Evolutionary conservation across 2,329 filamentous ascomycete species (phyloP).

Genomic region (Cordyceps javanica): DNA sequence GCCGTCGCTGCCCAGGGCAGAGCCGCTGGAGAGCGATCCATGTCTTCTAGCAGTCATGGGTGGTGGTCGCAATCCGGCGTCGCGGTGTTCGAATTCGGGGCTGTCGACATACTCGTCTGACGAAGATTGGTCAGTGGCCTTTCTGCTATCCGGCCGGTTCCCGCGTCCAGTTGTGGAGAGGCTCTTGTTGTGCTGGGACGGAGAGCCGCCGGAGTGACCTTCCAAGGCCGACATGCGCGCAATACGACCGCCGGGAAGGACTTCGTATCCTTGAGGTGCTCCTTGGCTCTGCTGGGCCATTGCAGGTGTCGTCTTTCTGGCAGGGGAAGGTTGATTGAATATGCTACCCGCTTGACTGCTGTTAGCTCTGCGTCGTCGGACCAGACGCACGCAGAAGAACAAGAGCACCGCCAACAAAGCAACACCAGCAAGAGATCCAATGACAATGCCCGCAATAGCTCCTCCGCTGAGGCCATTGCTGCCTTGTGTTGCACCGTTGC

Average conservation of each 20-base stretch:
- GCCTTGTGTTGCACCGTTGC: conserved; percentile 20
- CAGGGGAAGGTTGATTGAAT: conserved; percentile 84
- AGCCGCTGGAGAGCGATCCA: conserved; percentile 85
- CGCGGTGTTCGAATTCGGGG: conserved; percentile 59
- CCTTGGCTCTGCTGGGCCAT: conserved; percentile 28
- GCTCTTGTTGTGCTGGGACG: conserved; percentile 43
- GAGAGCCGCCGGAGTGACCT: conserved; percentile 59
- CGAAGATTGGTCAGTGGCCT: conserved; percentile 53
- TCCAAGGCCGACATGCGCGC: conserved; percentile 94
- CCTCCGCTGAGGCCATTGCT: conserved; percentile 60
- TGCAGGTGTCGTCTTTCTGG: conserved; percentile 41
- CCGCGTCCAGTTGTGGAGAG: conserved; percentile 20
- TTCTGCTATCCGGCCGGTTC: conserved; percentile 36
- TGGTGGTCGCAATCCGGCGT: conserved; percentile 51
- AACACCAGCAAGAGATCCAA: conserved; percentile 70
- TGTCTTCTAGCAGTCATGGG: conserved; percentile 60
- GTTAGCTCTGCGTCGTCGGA: conserved; percentile 40
- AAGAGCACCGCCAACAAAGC: conserved; percentile 63
- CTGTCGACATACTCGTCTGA: conserved; percentile 69
- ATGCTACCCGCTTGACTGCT: conserved; percentile 63
- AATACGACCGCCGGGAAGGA: conserved; percentile 81
- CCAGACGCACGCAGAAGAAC: conserved; percentile 54
- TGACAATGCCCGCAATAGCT: conserved; percentile 81
- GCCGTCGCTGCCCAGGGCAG: conserved; percentile 64
- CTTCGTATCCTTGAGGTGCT: conserved; percentile 56